These are phyloP conservation scores for Silene vulgaris DNA, from an alignment of 179 eudicot species.

Conservation along the genomic window DNA sequence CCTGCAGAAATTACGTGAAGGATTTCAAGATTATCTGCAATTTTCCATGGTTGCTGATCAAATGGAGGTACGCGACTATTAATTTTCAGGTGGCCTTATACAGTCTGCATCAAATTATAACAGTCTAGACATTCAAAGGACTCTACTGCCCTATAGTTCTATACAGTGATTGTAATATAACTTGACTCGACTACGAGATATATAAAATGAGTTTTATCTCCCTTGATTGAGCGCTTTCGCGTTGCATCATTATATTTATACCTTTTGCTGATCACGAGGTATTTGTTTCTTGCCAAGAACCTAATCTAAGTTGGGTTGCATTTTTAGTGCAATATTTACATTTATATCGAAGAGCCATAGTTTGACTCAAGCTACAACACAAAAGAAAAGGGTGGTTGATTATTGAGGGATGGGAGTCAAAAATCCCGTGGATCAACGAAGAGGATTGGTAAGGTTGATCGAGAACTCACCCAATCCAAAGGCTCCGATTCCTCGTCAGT, in stretches of 20 bases:
- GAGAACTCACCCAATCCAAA: conserved; percentile 41
- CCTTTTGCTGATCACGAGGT: not conserved
- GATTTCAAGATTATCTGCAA: not conserved
- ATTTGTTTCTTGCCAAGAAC: conserved; percentile 3
- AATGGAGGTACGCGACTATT: not conserved
- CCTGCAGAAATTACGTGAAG: not conserved
- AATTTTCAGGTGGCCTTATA: not conserved
- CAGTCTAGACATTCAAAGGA: conserved; percentile 3
- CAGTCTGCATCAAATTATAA: not conserved
- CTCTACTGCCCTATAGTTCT: not conserved
- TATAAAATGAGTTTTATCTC: not conserved
- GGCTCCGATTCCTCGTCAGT: conserved; percentile 21
- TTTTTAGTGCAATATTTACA: conserved; percentile 19
- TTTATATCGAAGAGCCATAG: conserved; percentile 7
- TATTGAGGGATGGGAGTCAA: conserved; percentile 22
- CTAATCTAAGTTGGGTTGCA: conserved; percentile 1
- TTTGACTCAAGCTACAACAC: not conserved
- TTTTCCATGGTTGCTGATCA: conserved; percentile 10
- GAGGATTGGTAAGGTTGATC: conserved; percentile 31
- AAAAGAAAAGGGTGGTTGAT: not conserved
- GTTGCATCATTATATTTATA: not conserved
- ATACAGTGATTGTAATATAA: conserved; percentile 6
- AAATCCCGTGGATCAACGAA: conserved; percentile 80
- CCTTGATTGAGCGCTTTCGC: conserved; percentile 1
- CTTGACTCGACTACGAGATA: not conserved